Percentiles rank a stretch among this genome's conserved stretches.
Evolutionary conservation across 2,329 filamentous ascomycete genomes (phyloP).

Genomic region (Gaeumannomyces tritici): DNA sequence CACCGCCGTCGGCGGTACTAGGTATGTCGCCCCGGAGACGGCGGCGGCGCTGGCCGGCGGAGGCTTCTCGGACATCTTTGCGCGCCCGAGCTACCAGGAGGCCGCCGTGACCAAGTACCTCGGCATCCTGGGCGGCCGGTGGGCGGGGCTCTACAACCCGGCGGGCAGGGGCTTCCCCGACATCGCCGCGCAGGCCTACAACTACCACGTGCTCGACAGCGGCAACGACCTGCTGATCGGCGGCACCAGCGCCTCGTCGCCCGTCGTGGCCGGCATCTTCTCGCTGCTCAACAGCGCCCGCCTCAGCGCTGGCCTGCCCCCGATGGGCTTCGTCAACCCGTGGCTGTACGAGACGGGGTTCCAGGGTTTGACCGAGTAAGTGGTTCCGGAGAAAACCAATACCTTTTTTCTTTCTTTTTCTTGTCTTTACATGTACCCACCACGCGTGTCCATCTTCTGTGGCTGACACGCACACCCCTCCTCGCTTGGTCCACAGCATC

Average conservation of each 20-base stretch:
- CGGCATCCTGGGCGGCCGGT: conserved; percentile 12
- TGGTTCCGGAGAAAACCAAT: too few relatives aligned
- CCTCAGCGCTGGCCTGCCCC: conserved; percentile 34
- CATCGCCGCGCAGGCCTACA: conserved; percentile 44
- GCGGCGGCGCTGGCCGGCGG: conserved; percentile 35
- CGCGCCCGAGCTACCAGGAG: conserved; percentile 33
- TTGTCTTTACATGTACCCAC: too few relatives aligned
- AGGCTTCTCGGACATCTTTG: conserved; percentile 43
- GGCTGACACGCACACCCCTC: neutral
- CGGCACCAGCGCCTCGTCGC: conserved; percentile 42
- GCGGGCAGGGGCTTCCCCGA: conserved; percentile 39
- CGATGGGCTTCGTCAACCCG: conserved; percentile 44
- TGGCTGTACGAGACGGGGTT: conserved; percentile 25
- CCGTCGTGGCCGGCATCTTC: conserved; percentile 42
- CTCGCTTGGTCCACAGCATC: conserved; percentile 1
- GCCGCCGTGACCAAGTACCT: conserved; percentile 29
- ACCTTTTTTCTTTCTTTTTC: too few relatives aligned
- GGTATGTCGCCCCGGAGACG: conserved; percentile 24
- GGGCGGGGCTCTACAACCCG: conserved; percentile 34
- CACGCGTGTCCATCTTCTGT: neutral
- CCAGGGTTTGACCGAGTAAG: conserved; percentile 7
- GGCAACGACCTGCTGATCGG: conserved; percentile 19
- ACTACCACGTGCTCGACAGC: conserved; percentile 33
- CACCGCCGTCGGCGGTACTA: conserved; percentile 53
- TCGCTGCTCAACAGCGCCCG: conserved; percentile 44